These are phyloP conservation scores for Oemleria cerasiformis DNA, from an alignment of 306 rosid species.

Conservation along the genomic window DNA sequence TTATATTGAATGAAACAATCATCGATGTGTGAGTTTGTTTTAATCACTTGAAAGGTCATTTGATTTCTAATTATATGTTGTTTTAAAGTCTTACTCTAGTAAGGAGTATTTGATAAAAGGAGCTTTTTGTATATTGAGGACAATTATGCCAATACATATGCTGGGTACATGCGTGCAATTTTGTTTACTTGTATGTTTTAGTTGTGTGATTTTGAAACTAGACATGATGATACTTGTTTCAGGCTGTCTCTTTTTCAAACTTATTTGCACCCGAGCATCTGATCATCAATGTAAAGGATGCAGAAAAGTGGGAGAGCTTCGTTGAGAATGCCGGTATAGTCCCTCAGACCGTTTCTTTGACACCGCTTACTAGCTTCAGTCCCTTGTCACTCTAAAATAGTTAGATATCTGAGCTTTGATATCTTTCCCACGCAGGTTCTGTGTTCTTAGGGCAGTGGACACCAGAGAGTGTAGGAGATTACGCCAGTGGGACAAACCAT, in stretches of 20 bases:
- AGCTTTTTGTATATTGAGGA: neutral
- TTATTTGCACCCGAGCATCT: constrained; percentile 95
- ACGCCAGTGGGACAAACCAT: constrained; percentile 97
- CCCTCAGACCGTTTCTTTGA: neutral
- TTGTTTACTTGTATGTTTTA: neutral
- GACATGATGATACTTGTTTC: constrained; percentile 32
- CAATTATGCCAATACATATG: neutral
- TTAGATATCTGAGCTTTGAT: constrained; percentile 1
- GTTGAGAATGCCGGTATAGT: constrained; percentile 87
- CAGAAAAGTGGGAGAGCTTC: constrained; percentile 96
- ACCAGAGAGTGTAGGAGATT: constrained; percentile 96
- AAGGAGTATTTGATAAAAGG: neutral
- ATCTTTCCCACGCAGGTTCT: constrained; percentile 52
- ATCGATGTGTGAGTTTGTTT: neutral
- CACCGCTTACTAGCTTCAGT: neutral
- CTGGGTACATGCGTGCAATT: neutral
- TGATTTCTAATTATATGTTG: too few species aligned
- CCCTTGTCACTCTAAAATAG: neutral
- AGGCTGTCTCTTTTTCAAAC: constrained; percentile 94
- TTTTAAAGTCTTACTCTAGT: neutral
- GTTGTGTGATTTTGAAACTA: constrained; percentile 5
- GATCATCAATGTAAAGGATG: constrained; percentile 80
- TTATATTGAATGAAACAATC: neutral
- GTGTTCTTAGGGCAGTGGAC: constrained; percentile 96
- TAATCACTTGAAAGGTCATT: too few species aligned